phyloP scores from a whole-genome alignment of 139 green algal species.

The Chlamydomonas urium region DNA sequence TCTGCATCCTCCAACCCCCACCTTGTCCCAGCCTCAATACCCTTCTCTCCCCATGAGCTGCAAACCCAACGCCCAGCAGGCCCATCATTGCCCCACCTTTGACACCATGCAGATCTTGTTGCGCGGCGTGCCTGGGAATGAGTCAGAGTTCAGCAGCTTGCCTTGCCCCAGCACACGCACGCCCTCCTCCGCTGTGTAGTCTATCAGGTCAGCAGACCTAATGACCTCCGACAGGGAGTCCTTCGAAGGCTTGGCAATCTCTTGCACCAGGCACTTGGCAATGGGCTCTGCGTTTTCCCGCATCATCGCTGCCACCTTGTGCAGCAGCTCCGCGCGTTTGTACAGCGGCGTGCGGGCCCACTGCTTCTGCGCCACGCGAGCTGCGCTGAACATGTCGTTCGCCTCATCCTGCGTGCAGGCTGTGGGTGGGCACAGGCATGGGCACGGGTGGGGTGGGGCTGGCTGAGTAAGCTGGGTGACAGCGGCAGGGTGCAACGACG shows the following conservation, averaged over 20 bases:
- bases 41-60: no score
- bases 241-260: conserved; percentile 90
- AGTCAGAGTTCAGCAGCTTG: conserved; percentile 80
- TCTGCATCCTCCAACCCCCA: no score
- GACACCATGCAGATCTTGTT: conserved; percentile 88
- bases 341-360: conserved; percentile 88
- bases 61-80: no score
- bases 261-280: conserved; percentile 80
- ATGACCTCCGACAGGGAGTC: conserved; percentile 75
- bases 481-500: no score
- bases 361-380: conserved; percentile 74
- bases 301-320: conserved; percentile 69
- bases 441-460: not conserved
- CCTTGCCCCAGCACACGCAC: conserved; percentile 79
- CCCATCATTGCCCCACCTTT: no score
- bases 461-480: no score
- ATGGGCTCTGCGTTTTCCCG: conserved; percentile 80
- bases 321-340: conserved; percentile 80
- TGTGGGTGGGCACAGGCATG: conserved; percentile 44
- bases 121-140: conserved; percentile 83
- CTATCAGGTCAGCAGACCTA: conserved; percentile 83
- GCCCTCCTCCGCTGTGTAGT: conserved; percentile 93
- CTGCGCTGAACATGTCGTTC: conserved; percentile 69
- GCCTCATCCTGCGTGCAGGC: conserved; percentile 89
- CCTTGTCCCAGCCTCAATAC: no score